Evolutionary conservation across 2,329 filamentous ascomycete species (phyloP).

Genomic region (Escovopsis sp.): DNA sequence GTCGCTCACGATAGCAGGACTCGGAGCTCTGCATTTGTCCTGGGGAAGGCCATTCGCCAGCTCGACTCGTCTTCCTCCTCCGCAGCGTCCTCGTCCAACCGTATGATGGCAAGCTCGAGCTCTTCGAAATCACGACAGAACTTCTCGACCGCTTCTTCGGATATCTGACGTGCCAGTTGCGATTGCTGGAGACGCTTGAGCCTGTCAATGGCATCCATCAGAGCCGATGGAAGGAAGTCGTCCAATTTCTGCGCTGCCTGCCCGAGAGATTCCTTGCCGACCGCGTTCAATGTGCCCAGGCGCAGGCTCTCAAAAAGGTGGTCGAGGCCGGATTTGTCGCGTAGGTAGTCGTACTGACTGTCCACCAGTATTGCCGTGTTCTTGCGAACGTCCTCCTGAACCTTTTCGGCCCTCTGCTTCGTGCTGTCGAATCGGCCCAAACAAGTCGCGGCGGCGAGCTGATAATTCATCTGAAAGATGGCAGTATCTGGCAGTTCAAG

Average conservation of each 20-base stretch:
- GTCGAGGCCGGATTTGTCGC: slow-evolving; percentile 58
- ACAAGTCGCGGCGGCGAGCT: slow-evolving; percentile 39
- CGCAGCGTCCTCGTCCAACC: slow-evolving; percentile 20
- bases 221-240: slow-evolving; percentile 78
- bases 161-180: slow-evolving; percentile 56
- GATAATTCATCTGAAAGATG: slow-evolving; percentile 62
- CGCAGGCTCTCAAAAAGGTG: slow-evolving; percentile 43
- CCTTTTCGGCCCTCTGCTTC: slow-evolving; percentile 32
- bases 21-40: slow-evolving; percentile 44
- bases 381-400: slow-evolving; percentile 40
- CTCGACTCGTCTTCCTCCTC: slow-evolving; percentile 11
- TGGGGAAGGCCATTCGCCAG: slow-evolving; percentile 31
- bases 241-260: slow-evolving; percentile 64
- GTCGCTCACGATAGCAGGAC: slow-evolving; percentile 29
- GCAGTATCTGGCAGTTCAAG: slow-evolving; percentile 44
- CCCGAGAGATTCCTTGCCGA: slow-evolving; percentile 29
- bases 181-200: slow-evolving; percentile 60
- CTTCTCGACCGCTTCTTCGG: slow-evolving; percentile 63
- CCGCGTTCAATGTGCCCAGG: slow-evolving; percentile 13
- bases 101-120: slow-evolving; percentile 33
- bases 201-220: slow-evolving; percentile 82
- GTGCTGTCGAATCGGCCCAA: slow-evolving; percentile 51
- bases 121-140: slow-evolving; percentile 77
- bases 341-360: slow-evolving; percentile 58
- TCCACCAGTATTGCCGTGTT: slow-evolving; percentile 43